Percentiles rank a stretch among this genome's conserved stretches.
Conservation (phyloP, 306 rosid genomes). For the Acacia confusa region DNA sequence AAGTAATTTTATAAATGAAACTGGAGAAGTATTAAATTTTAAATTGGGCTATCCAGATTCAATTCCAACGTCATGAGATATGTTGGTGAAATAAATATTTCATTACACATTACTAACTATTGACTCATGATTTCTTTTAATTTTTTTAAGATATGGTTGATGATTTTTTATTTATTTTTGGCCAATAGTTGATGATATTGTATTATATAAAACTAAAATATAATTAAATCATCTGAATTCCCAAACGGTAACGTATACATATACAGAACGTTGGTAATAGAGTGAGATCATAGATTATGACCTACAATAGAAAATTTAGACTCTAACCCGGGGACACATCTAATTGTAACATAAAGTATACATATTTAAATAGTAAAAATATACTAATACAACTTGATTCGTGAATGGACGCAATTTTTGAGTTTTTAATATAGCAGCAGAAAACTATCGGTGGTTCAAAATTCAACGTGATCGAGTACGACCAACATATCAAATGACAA, state of each 20-base stretch:
- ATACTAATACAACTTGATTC: not conserved
- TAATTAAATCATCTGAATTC: not conserved
- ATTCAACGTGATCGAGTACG: conserved; percentile 1
- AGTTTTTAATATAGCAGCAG: not conserved
- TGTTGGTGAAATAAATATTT: not conserved
- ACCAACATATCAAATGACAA: conserved; percentile 14
- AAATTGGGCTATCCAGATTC: not conserved
- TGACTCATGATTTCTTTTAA: not conserved
- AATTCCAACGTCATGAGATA: not conserved
- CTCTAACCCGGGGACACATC: not conserved
- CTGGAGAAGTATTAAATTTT: not conserved
- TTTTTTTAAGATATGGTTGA: not conserved
- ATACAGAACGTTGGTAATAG: not conserved
- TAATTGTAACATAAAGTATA: not conserved
- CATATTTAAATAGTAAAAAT: not conserved
- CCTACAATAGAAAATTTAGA: not conserved
- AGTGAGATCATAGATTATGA: not conserved
- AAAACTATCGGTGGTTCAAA: conserved; percentile 3
- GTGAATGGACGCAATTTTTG: not conserved
- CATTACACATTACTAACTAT: not conserved
- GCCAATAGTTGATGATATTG: not conserved
- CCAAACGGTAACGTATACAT: not conserved
- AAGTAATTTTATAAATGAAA: no score
- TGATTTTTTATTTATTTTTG: not conserved
- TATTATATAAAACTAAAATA: not conserved